phyloP scores from a whole-genome alignment of 495 filamentous ascomycete genomes.

The Xylaria cubensis region DNA sequence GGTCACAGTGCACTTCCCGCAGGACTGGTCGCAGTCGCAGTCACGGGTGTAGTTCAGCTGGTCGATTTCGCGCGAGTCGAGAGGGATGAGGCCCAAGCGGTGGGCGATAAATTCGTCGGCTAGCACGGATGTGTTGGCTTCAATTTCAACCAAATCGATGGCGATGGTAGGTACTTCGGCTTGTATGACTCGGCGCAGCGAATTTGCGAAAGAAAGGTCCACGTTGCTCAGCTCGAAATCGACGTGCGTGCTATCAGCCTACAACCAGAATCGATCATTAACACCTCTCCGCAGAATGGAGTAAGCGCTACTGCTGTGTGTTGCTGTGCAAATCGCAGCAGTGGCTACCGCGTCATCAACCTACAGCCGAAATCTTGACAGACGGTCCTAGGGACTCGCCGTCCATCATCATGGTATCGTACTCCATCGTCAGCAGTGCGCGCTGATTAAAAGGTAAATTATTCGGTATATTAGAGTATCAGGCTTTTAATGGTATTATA shows the following conservation, averaged over 20 bases:
- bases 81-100: slow-evolving; percentile 88
- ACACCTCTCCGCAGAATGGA: background rate
- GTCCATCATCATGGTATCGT: slow-evolving; percentile 66
- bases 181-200: slow-evolving; percentile 88
- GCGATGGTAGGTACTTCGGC: slow-evolving; percentile 95
- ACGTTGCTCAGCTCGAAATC: slow-evolving; percentile 83
- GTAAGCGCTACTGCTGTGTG: background rate
- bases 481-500: background rate
- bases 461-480: slow-evolving; percentile 1
- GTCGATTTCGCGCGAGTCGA: slow-evolving; percentile 84
- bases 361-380: slow-evolving; percentile 75
- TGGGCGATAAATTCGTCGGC: slow-evolving; percentile 96
- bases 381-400: slow-evolving; percentile 69
- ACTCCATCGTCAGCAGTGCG: slow-evolving; percentile 60
- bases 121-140: slow-evolving; percentile 90
- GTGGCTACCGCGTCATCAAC: slow-evolving; percentile 23
- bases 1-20: slow-evolving; percentile 85
- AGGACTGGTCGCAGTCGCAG: slow-evolving; percentile 94
- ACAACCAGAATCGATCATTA: slow-evolving; percentile 25
- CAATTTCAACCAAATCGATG: slow-evolving; percentile 92
- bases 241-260: slow-evolving; percentile 74
- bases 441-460: background rate
- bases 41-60: slow-evolving; percentile 87
- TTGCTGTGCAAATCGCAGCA: slow-evolving; percentile 16
- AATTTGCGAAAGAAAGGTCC: slow-evolving; percentile 91